A percentile compares a stretch with the other conserved stretches of the same genome.
Conservation (phyloP, 2,329 filamentous ascomycete species). For the Penicillium sp. region DNA sequence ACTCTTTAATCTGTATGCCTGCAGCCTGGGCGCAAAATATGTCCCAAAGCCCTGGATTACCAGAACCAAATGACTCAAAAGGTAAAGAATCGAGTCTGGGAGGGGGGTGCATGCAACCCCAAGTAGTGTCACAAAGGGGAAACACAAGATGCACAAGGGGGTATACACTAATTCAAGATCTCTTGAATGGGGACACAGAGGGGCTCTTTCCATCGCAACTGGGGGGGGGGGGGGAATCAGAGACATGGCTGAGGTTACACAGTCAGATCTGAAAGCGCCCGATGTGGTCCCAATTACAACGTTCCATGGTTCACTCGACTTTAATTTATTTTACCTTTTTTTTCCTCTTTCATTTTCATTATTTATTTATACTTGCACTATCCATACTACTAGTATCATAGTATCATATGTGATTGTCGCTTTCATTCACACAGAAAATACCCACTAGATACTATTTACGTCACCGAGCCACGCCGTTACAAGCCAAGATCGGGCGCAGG, state of each 20-base stretch:
- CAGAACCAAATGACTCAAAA: background rate
- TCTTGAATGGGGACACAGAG: background rate
- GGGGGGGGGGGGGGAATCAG: constrained; percentile 3
- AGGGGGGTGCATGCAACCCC: constrained; percentile 6
- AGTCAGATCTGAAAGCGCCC: constrained; percentile 9
- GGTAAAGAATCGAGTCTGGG: background rate
- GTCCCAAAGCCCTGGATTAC: background rate
- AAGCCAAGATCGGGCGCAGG: constrained; percentile 8
- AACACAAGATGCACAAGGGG: background rate
- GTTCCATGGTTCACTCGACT: constrained; percentile 9
- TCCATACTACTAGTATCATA: background rate
- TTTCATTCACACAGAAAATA: background rate
- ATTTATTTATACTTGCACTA: background rate
- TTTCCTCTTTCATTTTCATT: background rate
- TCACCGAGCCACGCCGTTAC: constrained; percentile 4
- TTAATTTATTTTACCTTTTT: background rate
- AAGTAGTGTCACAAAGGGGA: background rate
- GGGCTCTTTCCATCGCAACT: constrained; percentile 6
- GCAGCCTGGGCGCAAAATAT: background rate
- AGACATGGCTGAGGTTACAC: constrained; percentile 6
- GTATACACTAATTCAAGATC: constrained; percentile 1
- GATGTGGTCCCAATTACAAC: constrained; percentile 4
- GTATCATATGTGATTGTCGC: background rate
- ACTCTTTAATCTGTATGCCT: background rate
- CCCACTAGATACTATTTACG: background rate